These are phyloP conservation scores for Corinectria fuckeliana DNA, from an alignment of 2,329 filamentous ascomycete genomes.

Conservation along the genomic window DNA sequence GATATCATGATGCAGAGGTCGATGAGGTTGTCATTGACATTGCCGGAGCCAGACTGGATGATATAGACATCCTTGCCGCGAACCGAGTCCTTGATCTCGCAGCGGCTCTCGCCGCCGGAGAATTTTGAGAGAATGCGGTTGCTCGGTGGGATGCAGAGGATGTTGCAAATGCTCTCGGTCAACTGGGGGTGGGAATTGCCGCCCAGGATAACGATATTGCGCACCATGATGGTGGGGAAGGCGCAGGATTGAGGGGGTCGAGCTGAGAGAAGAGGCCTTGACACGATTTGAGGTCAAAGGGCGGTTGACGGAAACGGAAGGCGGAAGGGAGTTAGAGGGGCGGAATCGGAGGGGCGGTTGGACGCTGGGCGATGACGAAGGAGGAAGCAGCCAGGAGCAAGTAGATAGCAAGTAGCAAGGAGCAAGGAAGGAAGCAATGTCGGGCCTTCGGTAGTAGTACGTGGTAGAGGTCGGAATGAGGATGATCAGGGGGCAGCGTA, in stretches of 20 bases:
- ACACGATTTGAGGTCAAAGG: constrained; percentile 29
- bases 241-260: constrained; percentile 16
- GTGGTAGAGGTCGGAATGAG: not conserved
- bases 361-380: constrained; percentile 20
- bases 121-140: constrained; percentile 90
- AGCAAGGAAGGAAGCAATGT: constrained; percentile 18
- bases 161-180: constrained; percentile 84
- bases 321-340: constrained; percentile 33
- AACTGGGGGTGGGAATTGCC: constrained; percentile 92
- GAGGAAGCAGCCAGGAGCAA: too few species aligned
- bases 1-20: constrained; percentile 98
- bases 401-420: too few species aligned
- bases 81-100: constrained; percentile 95
- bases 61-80: constrained; percentile 99
- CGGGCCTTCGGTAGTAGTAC: not conserved
- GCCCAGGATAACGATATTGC: constrained; percentile 92
- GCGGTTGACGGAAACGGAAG: constrained; percentile 38
- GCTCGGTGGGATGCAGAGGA: constrained; percentile 84
- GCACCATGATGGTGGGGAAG: constrained; percentile 70
- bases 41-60: constrained; percentile 90
- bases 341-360: constrained; percentile 36
- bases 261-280: constrained; percentile 12
- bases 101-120: constrained; percentile 91
- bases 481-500: not conserved
- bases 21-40: constrained; percentile 95